Percentiles rank a stretch among this genome's conserved stretches.
Evolutionary conservation across 2,329 filamentous ascomycete species (phyloP).

Genomic region (Fusarium sp.): DNA sequence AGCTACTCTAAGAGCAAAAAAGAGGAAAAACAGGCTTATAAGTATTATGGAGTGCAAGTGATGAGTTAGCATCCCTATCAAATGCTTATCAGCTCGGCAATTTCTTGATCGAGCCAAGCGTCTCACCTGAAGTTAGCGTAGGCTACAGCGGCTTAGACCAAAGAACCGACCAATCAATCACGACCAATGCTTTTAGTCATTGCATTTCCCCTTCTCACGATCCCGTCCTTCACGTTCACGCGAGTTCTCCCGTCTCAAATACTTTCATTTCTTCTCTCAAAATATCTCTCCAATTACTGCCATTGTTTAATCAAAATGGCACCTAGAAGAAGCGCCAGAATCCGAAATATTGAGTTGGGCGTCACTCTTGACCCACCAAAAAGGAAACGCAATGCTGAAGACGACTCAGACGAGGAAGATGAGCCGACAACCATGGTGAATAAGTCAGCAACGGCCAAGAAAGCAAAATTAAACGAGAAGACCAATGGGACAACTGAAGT

Average conservation of each 20-base stretch:
- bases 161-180: not conserved
- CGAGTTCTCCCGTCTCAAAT: too few relatives aligned
- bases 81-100: not conserved
- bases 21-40: too few relatives aligned
- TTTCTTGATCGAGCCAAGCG: not conserved
- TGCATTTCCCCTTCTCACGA: not conserved
- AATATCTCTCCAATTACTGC: rapidly evolving
- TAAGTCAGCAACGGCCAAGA: not conserved
- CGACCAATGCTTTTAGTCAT: not conserved
- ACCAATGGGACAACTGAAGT: rapidly evolving
- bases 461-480: rapidly evolving
- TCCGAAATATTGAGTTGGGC: not conserved
- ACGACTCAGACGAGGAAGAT: not conserved
- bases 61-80: not conserved
- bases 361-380: not conserved
- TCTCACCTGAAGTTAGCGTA: not conserved
- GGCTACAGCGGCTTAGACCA: not conserved
- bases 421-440: not conserved
- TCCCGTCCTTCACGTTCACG: not conserved
- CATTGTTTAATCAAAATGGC: not conserved
- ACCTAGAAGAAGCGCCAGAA: slow-evolving; percentile 3
- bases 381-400: slow-evolving; percentile 1
- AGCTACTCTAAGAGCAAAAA: too few relatives aligned
- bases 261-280: not conserved
- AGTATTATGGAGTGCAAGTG: too few relatives aligned